Percentiles rank a stretch among this genome's conserved stretches.
Conservation (phyloP, 148 eudicot genomes). For the Vaccinium vitisidaea region DNA sequence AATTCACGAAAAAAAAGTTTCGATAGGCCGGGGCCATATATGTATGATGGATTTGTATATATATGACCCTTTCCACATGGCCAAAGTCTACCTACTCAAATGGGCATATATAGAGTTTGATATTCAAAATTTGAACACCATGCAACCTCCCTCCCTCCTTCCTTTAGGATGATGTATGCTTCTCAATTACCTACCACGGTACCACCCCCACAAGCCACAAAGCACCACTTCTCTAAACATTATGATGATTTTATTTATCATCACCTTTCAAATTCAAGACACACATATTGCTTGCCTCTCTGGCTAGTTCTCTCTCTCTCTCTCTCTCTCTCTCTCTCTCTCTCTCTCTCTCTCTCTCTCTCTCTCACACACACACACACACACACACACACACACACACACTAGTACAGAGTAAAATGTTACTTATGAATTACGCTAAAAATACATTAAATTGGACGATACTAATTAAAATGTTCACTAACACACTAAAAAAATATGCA, state of each 20-base stretch:
- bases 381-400: too few relatives aligned
- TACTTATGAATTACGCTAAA: too few relatives aligned
- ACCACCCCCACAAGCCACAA: constrained; percentile 3
- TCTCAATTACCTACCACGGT: constrained; percentile 12
- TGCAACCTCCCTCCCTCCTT: constrained; percentile 2
- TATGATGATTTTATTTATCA: constrained; percentile 17
- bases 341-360: too few relatives aligned
- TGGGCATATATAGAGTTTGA: background rate
- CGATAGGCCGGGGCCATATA: background rate
- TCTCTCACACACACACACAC: too few relatives aligned
- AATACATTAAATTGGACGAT: too few relatives aligned
- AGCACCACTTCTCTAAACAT: background rate
- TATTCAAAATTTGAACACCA: constrained; percentile 29
- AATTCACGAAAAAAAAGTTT: background rate
- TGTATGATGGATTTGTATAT: background rate
- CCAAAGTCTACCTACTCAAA: constrained; percentile 13
- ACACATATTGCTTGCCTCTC: background rate
- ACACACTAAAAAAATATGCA: too few relatives aligned
- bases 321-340: background rate
- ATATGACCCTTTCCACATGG: background rate
- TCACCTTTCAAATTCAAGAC: constrained; percentile 13
- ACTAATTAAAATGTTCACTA: too few relatives aligned
- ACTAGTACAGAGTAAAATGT: too few relatives aligned
- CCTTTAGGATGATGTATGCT: background rate
- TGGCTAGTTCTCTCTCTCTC: background rate